These are phyloP conservation scores for Dictyostelium capitatum DNA, from an alignment of 78 protist genomes.

Conservation along the genomic window DNA sequence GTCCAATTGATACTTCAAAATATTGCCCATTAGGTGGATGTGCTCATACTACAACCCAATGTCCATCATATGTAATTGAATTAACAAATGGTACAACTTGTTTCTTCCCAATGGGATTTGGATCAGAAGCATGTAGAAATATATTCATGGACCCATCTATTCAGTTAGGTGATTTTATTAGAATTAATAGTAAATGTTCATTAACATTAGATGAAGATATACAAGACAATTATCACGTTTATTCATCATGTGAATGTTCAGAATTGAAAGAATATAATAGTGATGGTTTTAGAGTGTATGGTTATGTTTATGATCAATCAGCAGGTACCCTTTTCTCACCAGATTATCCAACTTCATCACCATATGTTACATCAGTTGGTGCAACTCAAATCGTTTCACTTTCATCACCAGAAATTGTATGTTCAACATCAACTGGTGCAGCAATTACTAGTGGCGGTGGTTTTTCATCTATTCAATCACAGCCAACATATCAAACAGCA, in stretches of 20 bases:
- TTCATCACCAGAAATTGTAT: constrained; percentile 37
- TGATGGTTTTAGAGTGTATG: constrained; percentile 20
- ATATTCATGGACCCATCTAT: background rate
- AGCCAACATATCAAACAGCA: constrained; percentile 65
- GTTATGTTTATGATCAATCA: constrained; percentile 10
- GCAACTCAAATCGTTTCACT: constrained; percentile 44
- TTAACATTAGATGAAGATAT: constrained; percentile 32
- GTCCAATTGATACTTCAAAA: constrained; percentile 51
- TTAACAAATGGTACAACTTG: constrained; percentile 25
- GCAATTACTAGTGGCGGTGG: constrained; percentile 81
- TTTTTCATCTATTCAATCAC: constrained; percentile 63
- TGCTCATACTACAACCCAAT: constrained; percentile 25
- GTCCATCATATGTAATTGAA: constrained; percentile 24
- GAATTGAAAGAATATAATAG: background rate
- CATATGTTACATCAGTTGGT: constrained; percentile 75
- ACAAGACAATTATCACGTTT: constrained; percentile 41
- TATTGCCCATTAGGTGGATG: constrained; percentile 86
- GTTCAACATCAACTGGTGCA: constrained; percentile 58
- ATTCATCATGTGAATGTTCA: constrained; percentile 43
- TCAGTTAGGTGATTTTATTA: constrained; percentile 17
- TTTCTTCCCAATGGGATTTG: constrained; percentile 76
- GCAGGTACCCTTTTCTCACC: constrained; percentile 69
- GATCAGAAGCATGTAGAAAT: background rate
- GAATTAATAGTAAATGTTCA: constrained; percentile 4
- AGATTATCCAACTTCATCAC: constrained; percentile 84